Evolutionary conservation across 768 basidiomycete genomes (phyloP).

Genomic region (Leccinellum albellum): DNA sequence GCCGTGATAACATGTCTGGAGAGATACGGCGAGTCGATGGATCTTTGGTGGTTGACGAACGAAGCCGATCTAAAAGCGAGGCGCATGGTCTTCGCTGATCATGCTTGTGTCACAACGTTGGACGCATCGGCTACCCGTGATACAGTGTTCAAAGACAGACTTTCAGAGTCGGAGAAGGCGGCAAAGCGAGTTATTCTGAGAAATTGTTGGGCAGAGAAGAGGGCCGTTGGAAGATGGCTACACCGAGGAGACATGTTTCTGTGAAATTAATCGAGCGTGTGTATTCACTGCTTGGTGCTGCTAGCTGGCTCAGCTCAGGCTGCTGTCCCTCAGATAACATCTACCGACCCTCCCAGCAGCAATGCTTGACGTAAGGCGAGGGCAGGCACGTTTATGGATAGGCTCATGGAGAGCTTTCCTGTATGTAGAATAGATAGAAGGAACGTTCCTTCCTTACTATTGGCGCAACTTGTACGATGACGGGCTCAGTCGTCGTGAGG

Average conservation of each 20-base stretch:
- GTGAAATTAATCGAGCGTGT: conserved; percentile 25
- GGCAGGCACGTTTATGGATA: not conserved
- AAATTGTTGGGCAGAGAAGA: conserved; percentile 27
- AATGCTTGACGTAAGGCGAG: not conserved
- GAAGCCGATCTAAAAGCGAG: conserved; percentile 29
- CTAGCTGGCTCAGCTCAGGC: conserved; percentile 3
- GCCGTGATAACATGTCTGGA: conserved; percentile 31
- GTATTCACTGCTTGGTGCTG: conserved; percentile 13
- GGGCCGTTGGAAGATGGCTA: conserved; percentile 18
- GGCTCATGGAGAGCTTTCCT: conserved; percentile 3
- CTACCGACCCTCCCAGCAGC: not conserved
- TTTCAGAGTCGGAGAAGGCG: conserved; percentile 18
- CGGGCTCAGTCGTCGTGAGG: conserved; percentile 1
- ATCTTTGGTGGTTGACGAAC: conserved; percentile 40
- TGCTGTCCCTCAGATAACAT: not conserved
- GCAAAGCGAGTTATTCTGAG: conserved; percentile 24
- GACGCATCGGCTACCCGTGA: conserved; percentile 16
- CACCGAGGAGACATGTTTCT: conserved; percentile 25
- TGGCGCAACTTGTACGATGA: conserved; percentile 9
- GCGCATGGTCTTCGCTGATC: conserved; percentile 35
- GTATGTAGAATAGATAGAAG: conserved; percentile 16
- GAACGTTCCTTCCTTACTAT: conserved; percentile 10
- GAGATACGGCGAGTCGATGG: conserved; percentile 29
- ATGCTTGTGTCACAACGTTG: conserved; percentile 39
- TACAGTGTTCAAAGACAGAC: conserved; percentile 20